A percentile compares a stretch with the other conserved stretches of the same genome.
Evolutionary conservation across 1,284 basidiomycete species (phyloP).

Genomic region (Quambalaria eucalypti): DNA sequence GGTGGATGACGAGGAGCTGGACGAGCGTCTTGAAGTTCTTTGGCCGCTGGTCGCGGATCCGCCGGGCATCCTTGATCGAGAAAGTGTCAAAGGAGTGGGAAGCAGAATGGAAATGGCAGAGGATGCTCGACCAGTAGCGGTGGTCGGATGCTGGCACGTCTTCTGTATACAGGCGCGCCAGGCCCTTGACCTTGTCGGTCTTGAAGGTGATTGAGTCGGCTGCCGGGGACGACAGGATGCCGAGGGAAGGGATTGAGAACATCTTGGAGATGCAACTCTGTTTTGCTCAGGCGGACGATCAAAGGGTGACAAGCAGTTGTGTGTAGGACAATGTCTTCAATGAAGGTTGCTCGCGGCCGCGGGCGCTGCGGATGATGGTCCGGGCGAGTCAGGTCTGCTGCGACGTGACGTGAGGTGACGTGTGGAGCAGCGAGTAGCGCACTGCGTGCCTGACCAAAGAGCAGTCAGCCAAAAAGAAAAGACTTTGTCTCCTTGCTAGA

Average conservation of each 20-base stretch:
- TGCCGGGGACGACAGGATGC: background rate
- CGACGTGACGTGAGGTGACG: too few species aligned
- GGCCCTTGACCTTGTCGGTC: background rate
- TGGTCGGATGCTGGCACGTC: background rate
- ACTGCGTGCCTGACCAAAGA: too few species aligned
- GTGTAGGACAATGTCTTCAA: too few species aligned
- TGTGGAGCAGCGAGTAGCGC: too few species aligned
- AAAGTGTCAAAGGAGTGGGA: slow-evolving; percentile 22
- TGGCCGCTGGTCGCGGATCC: slow-evolving; percentile 14
- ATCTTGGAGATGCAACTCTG: too few species aligned
- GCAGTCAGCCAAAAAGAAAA: too few species aligned
- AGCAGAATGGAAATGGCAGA: background rate
- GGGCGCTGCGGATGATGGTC: too few species aligned
- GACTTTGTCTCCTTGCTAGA: background rate
- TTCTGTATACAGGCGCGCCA: background rate
- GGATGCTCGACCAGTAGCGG: background rate
- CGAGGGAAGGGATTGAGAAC: background rate
- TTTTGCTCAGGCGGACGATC: too few species aligned
- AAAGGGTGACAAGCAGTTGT: too few species aligned
- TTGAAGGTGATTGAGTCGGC: background rate
- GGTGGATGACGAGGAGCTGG: slow-evolving; percentile 32
- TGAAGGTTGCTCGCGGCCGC: too few species aligned
- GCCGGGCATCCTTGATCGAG: slow-evolving; percentile 24
- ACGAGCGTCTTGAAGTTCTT: slow-evolving; percentile 39
- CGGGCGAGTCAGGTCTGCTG: too few species aligned